Base-by-base conservation (phyloP, 441 rosid genomes). In the Pelargonium australe region DNA sequence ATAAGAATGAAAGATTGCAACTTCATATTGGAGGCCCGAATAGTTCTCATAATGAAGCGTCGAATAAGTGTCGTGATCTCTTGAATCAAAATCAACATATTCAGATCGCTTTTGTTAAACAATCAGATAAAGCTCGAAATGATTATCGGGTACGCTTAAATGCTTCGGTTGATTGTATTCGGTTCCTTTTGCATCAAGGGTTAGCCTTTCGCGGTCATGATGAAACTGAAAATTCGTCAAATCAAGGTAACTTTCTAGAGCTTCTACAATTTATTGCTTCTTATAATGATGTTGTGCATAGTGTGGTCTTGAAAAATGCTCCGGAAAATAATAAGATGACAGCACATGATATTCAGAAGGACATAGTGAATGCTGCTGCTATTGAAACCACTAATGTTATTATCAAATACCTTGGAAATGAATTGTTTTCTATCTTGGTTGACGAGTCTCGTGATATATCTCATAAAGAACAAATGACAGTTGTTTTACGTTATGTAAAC, bases 251-350 rank as follows among this genome's bases (percentile, higher is more conserved):
- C 41, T 62, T 62, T 23, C 34, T 62, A 28, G 43, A 62, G n/a
- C 1, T 25, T 6, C 12, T 62, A 11, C 28, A 28, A 31, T 62
- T 62, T 6, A 0, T 0, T 7, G 40, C 3, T 25, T n/a, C 11
- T 11, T 0, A 4, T n/a, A 37, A 64, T 16, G 16, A 28, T 4
- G 7, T 47, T 11, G 43, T 67, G n/a, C n/a, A 0, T 1, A 57
- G 2, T 12, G 44, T 67, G n/a, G 70, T 67, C 1, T 67, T 67
- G 7, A 13, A 43, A 40, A 65, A 40, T n/a, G 45, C 44, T 28
- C 44, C 63, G 1, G 13, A 25, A 49, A 67, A 67, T 49, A 40
- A 43, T 0, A 11, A 31, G 9, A 28, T 43, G 45, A 47, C 9
- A 9, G 20, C 41, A 47, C 19, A 43, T 23, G 14, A 13, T 5